Percentiles rank a stretch among this genome's conserved stretches.
Evolutionary conservation across 768 basidiomycete species (phyloP).

Genomic region (Lactarius sp.): DNA sequence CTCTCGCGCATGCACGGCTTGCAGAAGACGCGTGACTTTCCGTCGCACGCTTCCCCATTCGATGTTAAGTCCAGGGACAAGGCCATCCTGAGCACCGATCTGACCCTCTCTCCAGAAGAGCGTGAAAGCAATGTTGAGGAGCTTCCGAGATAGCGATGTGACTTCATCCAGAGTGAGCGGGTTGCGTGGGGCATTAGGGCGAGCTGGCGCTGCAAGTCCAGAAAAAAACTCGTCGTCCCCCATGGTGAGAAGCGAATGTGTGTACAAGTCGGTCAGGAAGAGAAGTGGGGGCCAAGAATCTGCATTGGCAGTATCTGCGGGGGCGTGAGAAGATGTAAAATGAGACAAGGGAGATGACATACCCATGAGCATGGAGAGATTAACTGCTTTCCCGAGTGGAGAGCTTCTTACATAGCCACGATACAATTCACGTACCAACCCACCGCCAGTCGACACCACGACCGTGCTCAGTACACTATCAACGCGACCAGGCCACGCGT

Average conservation of each 20-base stretch:
- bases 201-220: constrained; percentile 25
- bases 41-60: constrained; percentile 70
- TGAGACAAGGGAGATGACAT: constrained; percentile 23
- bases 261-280: constrained; percentile 76
- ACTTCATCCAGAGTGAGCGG: constrained; percentile 83
- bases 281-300: constrained; percentile 64
- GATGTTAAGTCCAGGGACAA: constrained; percentile 39
- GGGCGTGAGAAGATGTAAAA: background rate
- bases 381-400: constrained; percentile 56
- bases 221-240: constrained; percentile 97
- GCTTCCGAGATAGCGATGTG: constrained; percentile 61
- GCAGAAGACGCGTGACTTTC: constrained; percentile 70
- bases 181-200: constrained; percentile 44
- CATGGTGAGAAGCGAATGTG: constrained; percentile 81
- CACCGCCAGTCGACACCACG: constrained; percentile 48
- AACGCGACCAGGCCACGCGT: constrained; percentile 54
- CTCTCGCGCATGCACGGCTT: constrained; percentile 87
- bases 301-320: constrained; percentile 42
- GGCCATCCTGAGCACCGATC: constrained; percentile 36
- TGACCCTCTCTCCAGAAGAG: constrained; percentile 64
- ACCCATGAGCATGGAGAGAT: constrained; percentile 38
- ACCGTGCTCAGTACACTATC: constrained; percentile 55
- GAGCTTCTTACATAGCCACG: constrained; percentile 58
- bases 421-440: constrained; percentile 72
- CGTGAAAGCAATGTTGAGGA: constrained; percentile 80